A percentile compares a stretch with the other conserved stretches of the same genome.
Conservation (phyloP, 2,329 filamentous ascomycete genomes). For the Neonectria ditissima region DNA sequence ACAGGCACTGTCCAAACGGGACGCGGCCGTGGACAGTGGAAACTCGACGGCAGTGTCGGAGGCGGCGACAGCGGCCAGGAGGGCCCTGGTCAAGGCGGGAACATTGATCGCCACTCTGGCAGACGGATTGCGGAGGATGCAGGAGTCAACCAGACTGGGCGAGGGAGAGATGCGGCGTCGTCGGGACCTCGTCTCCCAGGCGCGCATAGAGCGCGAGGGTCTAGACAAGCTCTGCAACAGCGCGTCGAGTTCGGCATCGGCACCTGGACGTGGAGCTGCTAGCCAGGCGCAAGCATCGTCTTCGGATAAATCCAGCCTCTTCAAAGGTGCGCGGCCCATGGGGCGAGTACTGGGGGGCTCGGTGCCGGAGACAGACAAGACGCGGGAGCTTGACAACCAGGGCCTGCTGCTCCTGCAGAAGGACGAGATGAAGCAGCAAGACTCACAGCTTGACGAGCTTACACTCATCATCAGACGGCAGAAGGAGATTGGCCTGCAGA, state of each 20-base stretch:
- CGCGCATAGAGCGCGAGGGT: conserved; percentile 79
- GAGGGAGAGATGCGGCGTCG: conserved; percentile 80
- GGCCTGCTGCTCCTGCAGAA: conserved; percentile 80
- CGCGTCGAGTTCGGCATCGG: conserved; percentile 50
- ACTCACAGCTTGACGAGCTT: conserved; percentile 76
- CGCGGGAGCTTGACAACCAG: conserved; percentile 80
- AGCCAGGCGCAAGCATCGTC: conserved; percentile 62
- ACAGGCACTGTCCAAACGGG: conserved; percentile 73
- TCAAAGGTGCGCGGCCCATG: conserved; percentile 54
- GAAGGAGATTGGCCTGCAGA: conserved; percentile 81
- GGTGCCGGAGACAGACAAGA: conserved; percentile 79
- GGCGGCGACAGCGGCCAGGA: conserved; percentile 80
- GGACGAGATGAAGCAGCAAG: conserved; percentile 80
- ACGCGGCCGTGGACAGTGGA: conserved; percentile 60
- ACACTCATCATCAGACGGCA: conserved; percentile 77
- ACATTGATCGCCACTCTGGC: conserved; percentile 73
- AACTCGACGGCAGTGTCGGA: conserved; percentile 64
- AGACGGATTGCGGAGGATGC: conserved; percentile 71
- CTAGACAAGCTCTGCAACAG: conserved; percentile 78
- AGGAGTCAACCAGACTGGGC: conserved; percentile 68
- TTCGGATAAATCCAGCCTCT: conserved; percentile 63
- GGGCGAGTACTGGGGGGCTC: conserved; percentile 80
- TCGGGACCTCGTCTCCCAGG: conserved; percentile 76
- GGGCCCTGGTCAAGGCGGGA: conserved; percentile 75
- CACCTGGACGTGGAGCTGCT: conserved; percentile 54